Evolutionary conservation across 1,139 yeast species (phyloP).

Genomic region (Candida anutae): DNA sequence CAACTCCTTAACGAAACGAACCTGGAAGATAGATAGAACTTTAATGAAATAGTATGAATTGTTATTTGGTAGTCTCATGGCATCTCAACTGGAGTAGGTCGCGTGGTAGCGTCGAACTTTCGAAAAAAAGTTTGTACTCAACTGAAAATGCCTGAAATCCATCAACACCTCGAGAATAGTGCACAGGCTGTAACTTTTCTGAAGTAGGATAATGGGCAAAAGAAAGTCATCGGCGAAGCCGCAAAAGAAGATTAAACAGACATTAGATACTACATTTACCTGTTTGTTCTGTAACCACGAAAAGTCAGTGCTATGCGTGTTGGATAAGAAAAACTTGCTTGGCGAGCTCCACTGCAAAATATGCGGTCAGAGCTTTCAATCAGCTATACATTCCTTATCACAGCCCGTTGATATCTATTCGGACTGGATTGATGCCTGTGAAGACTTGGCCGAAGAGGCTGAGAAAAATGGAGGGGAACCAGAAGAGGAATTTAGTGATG

Average conservation of each 20-base stretch:
- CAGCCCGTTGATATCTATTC: conserved; percentile 93
- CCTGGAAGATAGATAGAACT: background rate
- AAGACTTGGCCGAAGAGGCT: conserved; percentile 76
- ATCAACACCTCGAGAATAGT: no score
- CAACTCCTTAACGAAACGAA: conserved; percentile 18
- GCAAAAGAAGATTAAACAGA: conserved; percentile 68
- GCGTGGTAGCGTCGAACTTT: no score
- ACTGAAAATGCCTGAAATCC: no score
- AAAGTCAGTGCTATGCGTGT: conserved; percentile 76
- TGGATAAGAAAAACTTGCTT: conserved; percentile 80
- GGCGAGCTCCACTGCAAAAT: conserved; percentile 87
- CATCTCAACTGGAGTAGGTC: no score
- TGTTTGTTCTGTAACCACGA: conserved; percentile 96
- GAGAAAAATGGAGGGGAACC: conserved; percentile 19
- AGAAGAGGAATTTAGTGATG: conserved; percentile 34
- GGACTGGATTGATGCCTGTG: conserved; percentile 99
- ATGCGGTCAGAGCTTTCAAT: conserved; percentile 91
- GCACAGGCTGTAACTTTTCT: background rate
- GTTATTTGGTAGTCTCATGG: no score
- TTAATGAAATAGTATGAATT: no score
- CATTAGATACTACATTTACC: conserved; percentile 77
- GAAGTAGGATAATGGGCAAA: conserved; percentile 72
- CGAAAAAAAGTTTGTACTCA: background rate
- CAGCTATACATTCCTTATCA: conserved; percentile 73
- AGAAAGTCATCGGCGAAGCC: conserved; percentile 89